A percentile compares a stretch with the other conserved stretches of the same genome.
These are phyloP conservation scores for Magnusiomyces sp. DNA, from an alignment of 1,139 yeast species.

Conservation along the genomic window DNA sequence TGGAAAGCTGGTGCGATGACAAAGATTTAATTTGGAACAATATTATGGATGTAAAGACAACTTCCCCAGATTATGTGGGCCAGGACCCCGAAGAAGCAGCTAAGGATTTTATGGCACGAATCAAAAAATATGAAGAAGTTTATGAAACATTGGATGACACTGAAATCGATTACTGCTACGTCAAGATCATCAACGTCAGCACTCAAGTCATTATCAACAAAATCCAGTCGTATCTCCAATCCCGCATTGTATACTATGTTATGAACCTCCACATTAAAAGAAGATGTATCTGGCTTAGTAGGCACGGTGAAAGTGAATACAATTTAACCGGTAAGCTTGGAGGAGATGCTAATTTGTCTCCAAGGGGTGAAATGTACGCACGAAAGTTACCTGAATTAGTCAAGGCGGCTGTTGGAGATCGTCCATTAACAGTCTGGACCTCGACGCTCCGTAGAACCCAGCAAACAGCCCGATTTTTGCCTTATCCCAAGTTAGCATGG, in stretches of 20 bases:
- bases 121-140: conserved; percentile 58
- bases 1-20: conserved; percentile 89
- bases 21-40: conserved; percentile 68
- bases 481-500: conserved; percentile 84
- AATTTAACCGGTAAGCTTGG: conserved; percentile 93
- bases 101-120: conserved; percentile 62
- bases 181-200: conserved; percentile 79
- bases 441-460: conserved; percentile 88
- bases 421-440: conserved; percentile 88
- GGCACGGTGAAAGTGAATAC: conserved; percentile 93
- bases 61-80: conserved; percentile 80
- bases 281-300: conserved; percentile 80
- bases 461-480: conserved; percentile 79
- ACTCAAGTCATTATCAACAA: conserved; percentile 80
- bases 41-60: conserved; percentile 74
- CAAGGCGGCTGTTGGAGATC: conserved; percentile 64
- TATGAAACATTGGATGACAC: conserved; percentile 63
- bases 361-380: conserved; percentile 82
- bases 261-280: conserved; percentile 94
- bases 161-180: conserved; percentile 53
- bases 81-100: conserved; percentile 66
- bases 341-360: conserved; percentile 84
- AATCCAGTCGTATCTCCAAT: conserved; percentile 81
- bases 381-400: conserved; percentile 73
- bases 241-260: conserved; percentile 88